Base-by-base conservation (phyloP, 2,329 filamentous ascomycete species). In the Parastagonospora nodorum region DNA sequence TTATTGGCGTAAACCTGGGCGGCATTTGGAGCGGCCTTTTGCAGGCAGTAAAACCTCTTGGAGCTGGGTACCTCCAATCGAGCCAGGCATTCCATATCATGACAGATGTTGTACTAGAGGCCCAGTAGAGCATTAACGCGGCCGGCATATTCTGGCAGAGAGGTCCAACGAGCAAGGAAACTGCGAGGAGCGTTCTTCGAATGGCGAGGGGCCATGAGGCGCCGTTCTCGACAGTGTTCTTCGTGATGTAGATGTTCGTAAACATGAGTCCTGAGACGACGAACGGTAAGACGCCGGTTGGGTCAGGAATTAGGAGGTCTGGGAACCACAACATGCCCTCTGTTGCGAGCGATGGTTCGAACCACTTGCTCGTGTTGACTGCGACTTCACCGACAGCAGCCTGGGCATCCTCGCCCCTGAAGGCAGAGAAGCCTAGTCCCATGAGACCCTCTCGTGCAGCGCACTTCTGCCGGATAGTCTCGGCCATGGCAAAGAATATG, bases 281-380 rank as follows among this genome's bases (percentile, higher is more conserved):
- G 35, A 78, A 73, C 0, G 83, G 82, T 1, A 86, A 72, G 2
- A 75, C 57, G 2, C 78, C 69, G 2, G 76, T 77, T 0, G 82
- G 76, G 58, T 87, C 84, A 8, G 81, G 71, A 0, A 75, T 61
- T 5, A 82, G 71, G 11, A 88, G 76, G 63, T 87, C 77, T 1
- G 79, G 76, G 48, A 86, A 85, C 84, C 84, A 88, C 2, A 84
- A 72, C 2, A 80, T 76, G n/a, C 84, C 84, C 69, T 85, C 84
- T 7, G 66, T 76, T 5, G 78, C 76, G 12, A 87, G 69, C 4
- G 78, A 76, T 2, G 78, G 77, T 56, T 84, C 80, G 29, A 79
- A 67, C 61, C 67, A 73, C 6, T 49, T 47, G 39, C 55, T 67
- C 2, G 49, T 41, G 12, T 48, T 44, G 27, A 55, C 12, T 4